These are phyloP conservation scores for Nitzschia inconspicua DNA, from an alignment of 108 stramenopile species.

Conservation along the genomic window DNA sequence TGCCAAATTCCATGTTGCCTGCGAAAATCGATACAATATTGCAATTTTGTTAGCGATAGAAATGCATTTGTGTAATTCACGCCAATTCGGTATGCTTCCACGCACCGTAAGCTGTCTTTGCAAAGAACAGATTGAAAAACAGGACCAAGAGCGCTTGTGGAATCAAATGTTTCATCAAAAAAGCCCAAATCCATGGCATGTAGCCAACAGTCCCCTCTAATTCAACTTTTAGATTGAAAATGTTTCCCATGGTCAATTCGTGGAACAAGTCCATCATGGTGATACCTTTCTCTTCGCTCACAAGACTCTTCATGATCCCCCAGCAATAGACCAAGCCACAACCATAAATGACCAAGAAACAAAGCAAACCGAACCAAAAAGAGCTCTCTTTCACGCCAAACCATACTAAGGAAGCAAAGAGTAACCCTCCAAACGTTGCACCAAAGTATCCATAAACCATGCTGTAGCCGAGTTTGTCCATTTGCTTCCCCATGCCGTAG, in stretches of 20 bases:
- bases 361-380: constrained; percentile 26
- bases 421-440: constrained; percentile 37
- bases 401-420: constrained; percentile 29
- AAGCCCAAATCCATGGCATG: constrained; percentile 40
- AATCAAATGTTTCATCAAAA: constrained; percentile 44
- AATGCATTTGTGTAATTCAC: background rate
- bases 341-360: constrained; percentile 23
- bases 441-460: constrained; percentile 33
- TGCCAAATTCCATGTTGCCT: constrained; percentile 27
- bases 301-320: constrained; percentile 1
- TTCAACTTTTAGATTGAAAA: constrained; percentile 1
- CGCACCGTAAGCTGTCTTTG: background rate
- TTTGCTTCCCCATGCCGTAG: constrained; percentile 34
- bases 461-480: constrained; percentile 23
- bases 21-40: background rate
- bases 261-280: constrained; percentile 9
- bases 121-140: constrained; percentile 26
- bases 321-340: constrained; percentile 22
- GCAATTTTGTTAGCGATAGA: background rate
- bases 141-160: constrained; percentile 40
- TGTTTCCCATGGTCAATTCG: constrained; percentile 16
- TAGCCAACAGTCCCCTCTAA: background rate
- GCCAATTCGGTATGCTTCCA: background rate
- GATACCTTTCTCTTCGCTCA: background rate
- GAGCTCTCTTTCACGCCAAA: constrained; percentile 20